Evolutionary conservation across 2,329 filamentous ascomycete species (phyloP), one percentile per base, ranked within the genome.

Genomic region (Colletotrichum sp.): DNA sequence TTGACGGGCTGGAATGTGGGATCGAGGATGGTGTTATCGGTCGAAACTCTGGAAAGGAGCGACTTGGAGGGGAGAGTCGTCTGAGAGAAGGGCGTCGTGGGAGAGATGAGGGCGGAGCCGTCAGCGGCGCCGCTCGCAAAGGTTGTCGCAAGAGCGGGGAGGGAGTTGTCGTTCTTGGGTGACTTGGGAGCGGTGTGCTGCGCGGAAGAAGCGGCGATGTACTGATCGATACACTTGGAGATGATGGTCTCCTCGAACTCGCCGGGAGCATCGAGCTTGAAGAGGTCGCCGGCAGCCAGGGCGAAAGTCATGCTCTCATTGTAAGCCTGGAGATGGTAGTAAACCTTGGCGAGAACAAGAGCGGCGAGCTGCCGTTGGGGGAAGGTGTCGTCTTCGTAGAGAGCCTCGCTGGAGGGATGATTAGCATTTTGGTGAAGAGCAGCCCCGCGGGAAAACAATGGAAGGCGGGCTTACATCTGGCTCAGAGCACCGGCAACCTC

Each of bases 231-330:
- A 83, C 97, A 99, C 90, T 98, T 98, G 76, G 96, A 96, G 85
- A 99, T 96, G 87, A 99, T 99, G 73, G 97, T 99, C 88, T 99
- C 96, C 86, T 99, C 97, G 83, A 98, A 99, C 88, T 99, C 97
- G 86, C 95, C 95, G 69, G 95, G 94, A 71, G 93, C 91, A 82
- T 98, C 95, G 79, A 99, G 92, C 88, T 98, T 95, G 90, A 99
- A 98, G 66, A 98, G 93, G 84, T 98, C 95, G 76, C 97, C 97
- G 28, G 97, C 96, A 75, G 96, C 96, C 62, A 99, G 92, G 78
- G 97, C 97, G 86, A 99, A 99, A 69, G 95, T 95, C 96, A 99
- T 99, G 86, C 96, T 98, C 88, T 99, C 97, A 84, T 98, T 97
- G 89, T 99, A 99, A 85, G 97, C 97, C 87, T 98, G 96, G 69